Evolutionary conservation across 192 early-diverging fungal species (phyloP).

Genomic region (Coemansia sp.): DNA sequence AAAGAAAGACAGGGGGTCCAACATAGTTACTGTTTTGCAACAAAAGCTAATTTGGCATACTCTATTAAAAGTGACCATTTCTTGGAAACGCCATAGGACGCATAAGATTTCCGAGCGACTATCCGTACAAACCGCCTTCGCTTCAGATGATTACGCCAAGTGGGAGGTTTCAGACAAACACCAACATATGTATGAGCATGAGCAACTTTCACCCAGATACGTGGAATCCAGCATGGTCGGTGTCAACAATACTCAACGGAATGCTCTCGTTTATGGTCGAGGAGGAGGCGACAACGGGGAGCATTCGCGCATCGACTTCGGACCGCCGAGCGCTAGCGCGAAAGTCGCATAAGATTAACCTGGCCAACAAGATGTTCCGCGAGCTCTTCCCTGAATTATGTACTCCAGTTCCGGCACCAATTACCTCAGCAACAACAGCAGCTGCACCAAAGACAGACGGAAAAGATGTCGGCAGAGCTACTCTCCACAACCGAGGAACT

Average conservation of each 20-base stretch:
- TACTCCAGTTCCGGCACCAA: constrained; percentile 25
- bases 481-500: not conserved
- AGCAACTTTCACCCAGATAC: constrained; percentile 89
- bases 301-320: constrained; percentile 72
- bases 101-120: constrained; percentile 90
- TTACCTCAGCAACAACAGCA: constrained; percentile 6
- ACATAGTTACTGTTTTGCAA: not conserved
- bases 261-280: constrained; percentile 95
- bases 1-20: not conserved
- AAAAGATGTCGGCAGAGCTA: not conserved
- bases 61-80: not conserved
- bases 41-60: not conserved
- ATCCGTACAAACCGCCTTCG: constrained; percentile 91
- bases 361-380: constrained; percentile 71
- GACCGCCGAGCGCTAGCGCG: constrained; percentile 79
- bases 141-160: constrained; percentile 80
- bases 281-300: constrained; percentile 94
- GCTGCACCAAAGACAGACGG: not conserved
- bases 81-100: constrained; percentile 40
- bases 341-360: constrained; percentile 79
- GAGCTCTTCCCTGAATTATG: constrained; percentile 87
- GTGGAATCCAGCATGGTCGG: constrained; percentile 98
- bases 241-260: constrained; percentile 93
- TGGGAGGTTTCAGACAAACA: constrained; percentile 91
- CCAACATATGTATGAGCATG: constrained; percentile 93